These are phyloP conservation scores for Chaetomiaceae sp. DNA, from an alignment of 2,329 filamentous ascomycete genomes.

Conservation along the genomic window DNA sequence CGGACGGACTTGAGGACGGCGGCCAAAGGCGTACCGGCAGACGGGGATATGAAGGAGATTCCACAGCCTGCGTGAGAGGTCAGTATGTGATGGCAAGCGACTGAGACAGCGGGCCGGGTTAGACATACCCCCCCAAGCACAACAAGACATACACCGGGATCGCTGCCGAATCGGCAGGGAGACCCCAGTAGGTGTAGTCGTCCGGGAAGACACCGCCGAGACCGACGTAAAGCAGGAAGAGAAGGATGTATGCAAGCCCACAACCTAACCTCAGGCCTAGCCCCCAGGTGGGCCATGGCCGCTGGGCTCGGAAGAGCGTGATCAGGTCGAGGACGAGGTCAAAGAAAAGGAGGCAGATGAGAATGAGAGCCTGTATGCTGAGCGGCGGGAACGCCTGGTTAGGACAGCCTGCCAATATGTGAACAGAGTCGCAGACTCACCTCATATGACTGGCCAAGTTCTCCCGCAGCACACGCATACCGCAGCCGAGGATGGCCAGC, in stretches of 20 bases:
- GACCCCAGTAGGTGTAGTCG: slow-evolving; percentile 34
- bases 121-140: slow-evolving; percentile 28
- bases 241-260: slow-evolving; percentile 30
- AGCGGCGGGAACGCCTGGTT: background rate
- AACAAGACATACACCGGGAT: slow-evolving; percentile 33
- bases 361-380: slow-evolving; percentile 28
- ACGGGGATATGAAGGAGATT: slow-evolving; percentile 16
- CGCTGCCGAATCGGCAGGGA: slow-evolving; percentile 26
- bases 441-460: slow-evolving; percentile 4
- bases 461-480: slow-evolving; percentile 6
- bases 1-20: background rate
- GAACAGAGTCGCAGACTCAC: slow-evolving; percentile 6
- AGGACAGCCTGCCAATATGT: background rate
- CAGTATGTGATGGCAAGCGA: background rate
- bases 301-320: slow-evolving; percentile 29
- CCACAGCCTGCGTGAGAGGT: slow-evolving; percentile 17
- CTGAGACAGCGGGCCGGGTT: background rate
- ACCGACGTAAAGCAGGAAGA: slow-evolving; percentile 33
- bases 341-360: slow-evolving; percentile 28
- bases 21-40: slow-evolving; percentile 12
- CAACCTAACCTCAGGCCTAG: slow-evolving; percentile 28
- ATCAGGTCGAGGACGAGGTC: slow-evolving; percentile 34
- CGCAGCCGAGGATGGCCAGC: slow-evolving; percentile 16
- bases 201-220: slow-evolving; percentile 33
- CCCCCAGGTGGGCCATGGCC: slow-evolving; percentile 29